Conservation (phyloP, 2,329 filamentous ascomycete genomes). For the Thermochaetoides dissita region DNA sequence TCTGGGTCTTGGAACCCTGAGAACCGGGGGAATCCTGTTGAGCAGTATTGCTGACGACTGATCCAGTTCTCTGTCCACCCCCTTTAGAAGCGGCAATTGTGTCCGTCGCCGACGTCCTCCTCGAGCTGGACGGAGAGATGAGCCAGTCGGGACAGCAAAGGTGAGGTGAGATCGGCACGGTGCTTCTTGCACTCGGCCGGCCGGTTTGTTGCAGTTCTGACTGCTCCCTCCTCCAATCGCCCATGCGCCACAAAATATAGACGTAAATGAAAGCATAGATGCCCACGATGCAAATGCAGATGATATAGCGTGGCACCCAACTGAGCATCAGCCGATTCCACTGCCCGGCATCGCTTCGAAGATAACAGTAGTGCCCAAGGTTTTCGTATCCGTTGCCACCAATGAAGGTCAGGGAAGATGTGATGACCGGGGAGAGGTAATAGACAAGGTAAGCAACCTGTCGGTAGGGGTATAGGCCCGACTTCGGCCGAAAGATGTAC, state of each 20-base stretch:
- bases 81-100: conserved; percentile 7
- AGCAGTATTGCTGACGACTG: conserved; percentile 3
- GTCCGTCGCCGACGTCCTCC: conserved; percentile 11
- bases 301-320: conserved; percentile 62
- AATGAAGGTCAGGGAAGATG: conserved; percentile 51
- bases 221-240: conserved; percentile 22
- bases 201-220: conserved; percentile 10
- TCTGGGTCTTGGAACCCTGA: neutral
- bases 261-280: conserved; percentile 58
- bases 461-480: conserved; percentile 56
- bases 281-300: conserved; percentile 48
- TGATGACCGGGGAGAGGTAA: conserved; percentile 41
- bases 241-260: conserved; percentile 40
- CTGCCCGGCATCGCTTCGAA: conserved; percentile 44
- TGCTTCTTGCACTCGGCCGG: neutral
- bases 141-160: conserved; percentile 11
- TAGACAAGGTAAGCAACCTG: conserved; percentile 43
- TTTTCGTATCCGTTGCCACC: conserved; percentile 44
- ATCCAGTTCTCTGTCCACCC: conserved; percentile 4
- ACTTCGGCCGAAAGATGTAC: conserved; percentile 51
- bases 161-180: conserved; percentile 15
- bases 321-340: conserved; percentile 57
- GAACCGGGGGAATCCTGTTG: no score
- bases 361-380: conserved; percentile 54
- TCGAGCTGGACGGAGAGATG: conserved; percentile 14